These are phyloP conservation scores for Yamadazyma kanchanaburiensis DNA, from an alignment of 1,139 yeast species.

Conservation along the genomic window DNA sequence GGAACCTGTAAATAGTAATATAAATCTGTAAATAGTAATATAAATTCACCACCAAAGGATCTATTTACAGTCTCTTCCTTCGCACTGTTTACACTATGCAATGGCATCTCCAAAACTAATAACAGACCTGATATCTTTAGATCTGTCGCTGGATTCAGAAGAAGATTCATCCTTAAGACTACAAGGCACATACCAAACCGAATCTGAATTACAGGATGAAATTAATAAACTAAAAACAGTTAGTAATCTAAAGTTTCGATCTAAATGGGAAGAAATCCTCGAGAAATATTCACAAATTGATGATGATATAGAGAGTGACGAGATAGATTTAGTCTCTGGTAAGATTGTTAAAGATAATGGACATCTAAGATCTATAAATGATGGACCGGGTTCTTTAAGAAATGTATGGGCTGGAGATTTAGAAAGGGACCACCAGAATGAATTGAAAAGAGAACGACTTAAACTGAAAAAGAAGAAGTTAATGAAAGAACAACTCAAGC, in stretches of 20 bases:
- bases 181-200: constrained; percentile 4
- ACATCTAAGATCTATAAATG: constrained; percentile 46
- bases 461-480: constrained; percentile 9
- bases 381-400: constrained; percentile 5
- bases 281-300: constrained; percentile 50
- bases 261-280: constrained; percentile 55
- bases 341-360: constrained; percentile 60
- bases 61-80: too few relatives aligned
- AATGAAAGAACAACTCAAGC: constrained; percentile 18
- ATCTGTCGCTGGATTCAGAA: constrained; percentile 1
- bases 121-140: constrained; percentile 17
- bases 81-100: not conserved
- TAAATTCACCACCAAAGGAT: too few relatives aligned
- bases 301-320: constrained; percentile 56
- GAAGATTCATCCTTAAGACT: too few relatives aligned
- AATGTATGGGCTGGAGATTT: constrained; percentile 22
- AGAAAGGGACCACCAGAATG: constrained; percentile 13
- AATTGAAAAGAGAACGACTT: constrained; percentile 9
- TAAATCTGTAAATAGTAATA: too few relatives aligned
- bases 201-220: constrained; percentile 20
- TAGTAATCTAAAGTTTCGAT: constrained; percentile 29
- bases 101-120: too few relatives aligned
- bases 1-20: too few relatives aligned
- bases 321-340: constrained; percentile 62
- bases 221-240: constrained; percentile 22